Conservation (phyloP, 495 filamentous ascomycete species). For the Pyronema domesticum region DNA sequence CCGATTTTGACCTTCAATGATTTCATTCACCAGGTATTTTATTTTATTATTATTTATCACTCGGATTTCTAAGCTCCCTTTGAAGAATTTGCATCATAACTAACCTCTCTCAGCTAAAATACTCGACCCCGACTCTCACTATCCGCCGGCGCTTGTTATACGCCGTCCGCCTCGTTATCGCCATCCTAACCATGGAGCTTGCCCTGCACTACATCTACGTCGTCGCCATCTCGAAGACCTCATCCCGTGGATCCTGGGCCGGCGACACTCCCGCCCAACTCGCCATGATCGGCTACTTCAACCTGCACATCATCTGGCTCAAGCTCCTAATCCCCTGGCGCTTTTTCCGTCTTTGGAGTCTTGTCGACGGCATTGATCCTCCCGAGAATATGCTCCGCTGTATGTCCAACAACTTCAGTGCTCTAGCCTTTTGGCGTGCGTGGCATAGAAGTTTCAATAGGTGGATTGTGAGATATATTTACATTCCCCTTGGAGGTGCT, state of each 20-base stretch:
- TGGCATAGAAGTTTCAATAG: constrained; percentile 93
- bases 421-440: constrained; percentile 81
- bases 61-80: background rate
- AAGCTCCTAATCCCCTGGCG: constrained; percentile 95
- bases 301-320: constrained; percentile 93
- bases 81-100: constrained; percentile 47
- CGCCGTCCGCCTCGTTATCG: constrained; percentile 62
- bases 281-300: constrained; percentile 85
- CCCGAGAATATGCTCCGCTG: constrained; percentile 98
- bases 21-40: constrained; percentile 59
- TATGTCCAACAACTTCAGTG: constrained; percentile 85
- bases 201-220: constrained; percentile 87
- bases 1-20: constrained; percentile 97
- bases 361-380: constrained; percentile 79
- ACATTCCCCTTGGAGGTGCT: constrained; percentile 73
- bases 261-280: constrained; percentile 78
- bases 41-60: background rate
- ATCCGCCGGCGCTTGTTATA: constrained; percentile 53
- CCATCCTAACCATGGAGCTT: constrained; percentile 79
- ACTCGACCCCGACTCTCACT: constrained; percentile 50
- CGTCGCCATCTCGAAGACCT: constrained; percentile 73
- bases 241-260: constrained; percentile 48
- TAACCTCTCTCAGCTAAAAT: constrained; percentile 46
- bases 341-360: constrained; percentile 87
- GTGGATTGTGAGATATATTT: constrained; percentile 89